Conservation (phyloP, 2,329 filamentous ascomycete genomes). For the Aspergillus uvarum region DNA sequence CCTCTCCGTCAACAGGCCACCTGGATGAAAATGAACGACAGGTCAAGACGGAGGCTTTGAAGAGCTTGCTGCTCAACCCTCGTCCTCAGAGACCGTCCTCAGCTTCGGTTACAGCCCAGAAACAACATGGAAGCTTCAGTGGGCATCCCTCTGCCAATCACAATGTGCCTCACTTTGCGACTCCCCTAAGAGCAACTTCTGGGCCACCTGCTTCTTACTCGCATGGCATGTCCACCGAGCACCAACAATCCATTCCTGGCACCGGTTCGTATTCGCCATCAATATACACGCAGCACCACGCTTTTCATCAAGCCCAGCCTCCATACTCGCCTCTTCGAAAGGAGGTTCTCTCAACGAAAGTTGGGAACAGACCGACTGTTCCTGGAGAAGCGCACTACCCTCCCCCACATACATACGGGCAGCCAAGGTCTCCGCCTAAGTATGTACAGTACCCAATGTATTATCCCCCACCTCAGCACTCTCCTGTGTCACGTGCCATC, state of each 20-base stretch:
- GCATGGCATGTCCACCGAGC: slow-evolving; percentile 17
- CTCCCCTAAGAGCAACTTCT: slow-evolving; percentile 34
- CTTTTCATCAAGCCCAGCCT: slow-evolving; percentile 23
- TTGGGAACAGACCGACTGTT: slow-evolving; percentile 12
- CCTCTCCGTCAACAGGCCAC: slow-evolving; percentile 28
- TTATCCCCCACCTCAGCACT: slow-evolving; percentile 24
- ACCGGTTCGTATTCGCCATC: slow-evolving; percentile 25
- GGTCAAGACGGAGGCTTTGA: slow-evolving; percentile 47
- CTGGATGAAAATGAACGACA: slow-evolving; percentile 43
- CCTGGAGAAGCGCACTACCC: slow-evolving; percentile 21
- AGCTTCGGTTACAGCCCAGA: slow-evolving; percentile 28
- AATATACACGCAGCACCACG: slow-evolving; percentile 24
- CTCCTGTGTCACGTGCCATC: slow-evolving; percentile 22
- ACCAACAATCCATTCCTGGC: slow-evolving; percentile 17
- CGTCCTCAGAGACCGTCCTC: slow-evolving; percentile 38
- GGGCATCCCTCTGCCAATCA: slow-evolving; percentile 18
- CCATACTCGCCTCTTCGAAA: slow-evolving; percentile 35
- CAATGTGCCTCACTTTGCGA: slow-evolving; percentile 31
- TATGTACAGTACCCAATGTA: slow-evolving; percentile 18
- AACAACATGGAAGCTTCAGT: slow-evolving; percentile 20
- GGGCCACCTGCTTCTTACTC: slow-evolving; percentile 32
- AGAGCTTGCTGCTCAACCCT: slow-evolving; percentile 47
- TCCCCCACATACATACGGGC: slow-evolving; percentile 22
- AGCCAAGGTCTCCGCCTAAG: slow-evolving; percentile 20
- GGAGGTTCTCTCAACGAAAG: slow-evolving; percentile 28